Conservation (phyloP, 2,329 filamentous ascomycete genomes). For the Paramyrothecium sp. region DNA sequence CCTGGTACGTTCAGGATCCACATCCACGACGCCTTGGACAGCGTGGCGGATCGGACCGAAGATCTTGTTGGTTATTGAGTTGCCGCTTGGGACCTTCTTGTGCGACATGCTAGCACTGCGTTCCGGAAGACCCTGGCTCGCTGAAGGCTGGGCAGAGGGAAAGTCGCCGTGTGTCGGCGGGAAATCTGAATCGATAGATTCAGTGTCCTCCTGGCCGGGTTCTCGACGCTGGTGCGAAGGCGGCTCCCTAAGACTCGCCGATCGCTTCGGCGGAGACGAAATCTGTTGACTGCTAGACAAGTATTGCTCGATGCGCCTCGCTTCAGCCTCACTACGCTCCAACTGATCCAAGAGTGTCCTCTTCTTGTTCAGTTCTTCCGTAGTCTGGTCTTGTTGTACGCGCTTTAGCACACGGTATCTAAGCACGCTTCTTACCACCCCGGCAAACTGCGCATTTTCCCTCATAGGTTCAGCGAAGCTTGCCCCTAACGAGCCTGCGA, state of each 20-base stretch:
- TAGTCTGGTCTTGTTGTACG: conserved; percentile 96
- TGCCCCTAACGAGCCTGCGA: conserved; percentile 83
- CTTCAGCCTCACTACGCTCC: conserved; percentile 92
- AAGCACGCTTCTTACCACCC: conserved; percentile 85
- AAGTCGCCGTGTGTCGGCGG: conserved; percentile 81
- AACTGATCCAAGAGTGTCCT: conserved; percentile 76
- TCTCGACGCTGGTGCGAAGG: conserved; percentile 51
- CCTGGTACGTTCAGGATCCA: conserved; percentile 89
- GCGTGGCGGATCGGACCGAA: conserved; percentile 95
- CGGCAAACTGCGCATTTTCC: conserved; percentile 95
- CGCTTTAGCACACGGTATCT: conserved; percentile 89
- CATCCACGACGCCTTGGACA: conserved; percentile 92
- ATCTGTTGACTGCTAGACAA: conserved; percentile 70
- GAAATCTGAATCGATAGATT: conserved; percentile 94
- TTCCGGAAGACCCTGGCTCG: conserved; percentile 69
- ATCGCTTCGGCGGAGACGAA: conserved; percentile 62
- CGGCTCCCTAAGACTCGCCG: conserved; percentile 56
- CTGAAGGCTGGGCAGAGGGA: conserved; percentile 62
- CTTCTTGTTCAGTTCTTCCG: conserved; percentile 90
- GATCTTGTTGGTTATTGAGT: conserved; percentile 88
- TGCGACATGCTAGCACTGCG: conserved; percentile 52
- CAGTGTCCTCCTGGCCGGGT: conserved; percentile 70
- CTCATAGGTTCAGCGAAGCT: conserved; percentile 97
- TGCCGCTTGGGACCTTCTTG: conserved; percentile 80
- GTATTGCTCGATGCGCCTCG: conserved; percentile 90